Evolutionary conservation across 2,329 filamentous ascomycete species (phyloP).

Genomic region (Capronia coronata): DNA sequence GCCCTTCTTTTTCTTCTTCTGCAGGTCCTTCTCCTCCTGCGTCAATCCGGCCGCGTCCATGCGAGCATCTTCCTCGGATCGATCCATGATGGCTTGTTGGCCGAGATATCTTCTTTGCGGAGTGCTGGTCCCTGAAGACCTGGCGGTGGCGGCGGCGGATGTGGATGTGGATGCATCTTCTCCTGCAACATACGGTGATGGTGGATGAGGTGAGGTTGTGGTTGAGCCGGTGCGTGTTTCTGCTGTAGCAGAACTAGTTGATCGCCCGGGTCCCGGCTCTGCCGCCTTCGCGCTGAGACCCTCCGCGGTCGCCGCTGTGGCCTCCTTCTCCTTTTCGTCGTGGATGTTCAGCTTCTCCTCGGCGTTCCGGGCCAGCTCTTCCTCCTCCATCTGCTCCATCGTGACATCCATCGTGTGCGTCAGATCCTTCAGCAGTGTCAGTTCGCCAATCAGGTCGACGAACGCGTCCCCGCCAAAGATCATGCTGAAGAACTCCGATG

Average conservation of each 20-base stretch:
- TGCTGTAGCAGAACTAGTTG: slow-evolving; percentile 5
- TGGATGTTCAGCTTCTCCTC: slow-evolving; percentile 45
- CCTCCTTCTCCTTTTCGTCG: slow-evolving; percentile 41
- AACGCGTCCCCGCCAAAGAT: slow-evolving; percentile 98
- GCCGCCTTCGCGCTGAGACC: slow-evolving; percentile 30
- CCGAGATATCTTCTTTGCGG: slow-evolving; percentile 54
- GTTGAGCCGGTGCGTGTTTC: slow-evolving; percentile 2
- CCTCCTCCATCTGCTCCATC: slow-evolving; percentile 70
- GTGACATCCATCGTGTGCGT: slow-evolving; percentile 98
- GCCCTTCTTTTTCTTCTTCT: slow-evolving; percentile 82
- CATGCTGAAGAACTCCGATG: slow-evolving; percentile 94
- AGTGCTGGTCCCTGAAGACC: slow-evolving; percentile 40
- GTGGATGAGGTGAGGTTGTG: slow-evolving; percentile 15
- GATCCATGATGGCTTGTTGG: slow-evolving; percentile 81
- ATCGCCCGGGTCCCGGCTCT: slow-evolving; percentile 28
- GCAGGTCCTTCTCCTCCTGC: slow-evolving; percentile 66
- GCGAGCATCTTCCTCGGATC: slow-evolving; percentile 68
- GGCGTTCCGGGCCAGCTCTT: slow-evolving; percentile 51
- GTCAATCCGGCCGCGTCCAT: slow-evolving; percentile 59
- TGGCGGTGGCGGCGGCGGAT: no score
- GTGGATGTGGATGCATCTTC: slow-evolving; percentile 21
- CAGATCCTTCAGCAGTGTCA: slow-evolving; percentile 96
- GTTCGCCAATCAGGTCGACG: slow-evolving; percentile 93
- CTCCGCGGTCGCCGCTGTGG: slow-evolving; percentile 41
- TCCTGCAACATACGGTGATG: slow-evolving; percentile 23